These are phyloP conservation scores for Candida sojae DNA, from an alignment of 1,139 yeast species.

Conservation along the genomic window DNA sequence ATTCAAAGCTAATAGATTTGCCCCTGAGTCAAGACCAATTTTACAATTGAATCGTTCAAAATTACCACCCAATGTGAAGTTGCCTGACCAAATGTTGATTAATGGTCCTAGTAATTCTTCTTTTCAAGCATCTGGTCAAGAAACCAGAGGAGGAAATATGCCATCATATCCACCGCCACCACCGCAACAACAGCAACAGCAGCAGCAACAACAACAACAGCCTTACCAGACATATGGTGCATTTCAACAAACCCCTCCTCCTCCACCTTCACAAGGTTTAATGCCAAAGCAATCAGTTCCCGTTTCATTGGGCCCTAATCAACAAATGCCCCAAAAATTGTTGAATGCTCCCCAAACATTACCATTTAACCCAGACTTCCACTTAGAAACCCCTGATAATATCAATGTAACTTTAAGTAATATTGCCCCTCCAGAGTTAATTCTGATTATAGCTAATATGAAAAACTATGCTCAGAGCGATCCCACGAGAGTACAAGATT, in stretches of 20 bases:
- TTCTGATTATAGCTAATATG: conserved; percentile 65
- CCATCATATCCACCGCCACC: conserved; percentile 1
- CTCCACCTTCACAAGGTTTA: neutral
- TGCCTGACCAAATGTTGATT: conserved; percentile 52
- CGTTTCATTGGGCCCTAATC: conserved; percentile 5
- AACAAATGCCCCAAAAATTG: conserved; percentile 42
- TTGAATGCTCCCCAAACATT: conserved; percentile 53
- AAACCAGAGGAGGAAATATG: conserved; percentile 2
- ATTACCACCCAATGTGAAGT: conserved; percentile 55
- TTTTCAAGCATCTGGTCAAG: conserved; percentile 8
- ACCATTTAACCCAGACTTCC: conserved; percentile 48
- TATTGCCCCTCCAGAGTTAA: conserved; percentile 68
- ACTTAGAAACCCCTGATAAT: conserved; percentile 51
- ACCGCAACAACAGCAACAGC: conserved; percentile 3
- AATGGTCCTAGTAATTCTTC: neutral
- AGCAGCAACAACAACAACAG: conserved; percentile 9
- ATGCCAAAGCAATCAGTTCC: neutral
- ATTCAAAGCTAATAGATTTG: conserved; percentile 35
- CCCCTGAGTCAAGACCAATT: conserved; percentile 37
- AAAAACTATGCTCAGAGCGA: conserved; percentile 53
- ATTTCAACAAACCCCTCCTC: neutral
- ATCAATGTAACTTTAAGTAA: conserved; percentile 57
- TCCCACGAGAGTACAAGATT: conserved; percentile 50
- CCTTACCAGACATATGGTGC: neutral
- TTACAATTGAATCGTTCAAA: conserved; percentile 42